phyloP scores from a whole-genome alignment of 805 yeast genomes.

The Wickerhamiella sergipiensis region DNA sequence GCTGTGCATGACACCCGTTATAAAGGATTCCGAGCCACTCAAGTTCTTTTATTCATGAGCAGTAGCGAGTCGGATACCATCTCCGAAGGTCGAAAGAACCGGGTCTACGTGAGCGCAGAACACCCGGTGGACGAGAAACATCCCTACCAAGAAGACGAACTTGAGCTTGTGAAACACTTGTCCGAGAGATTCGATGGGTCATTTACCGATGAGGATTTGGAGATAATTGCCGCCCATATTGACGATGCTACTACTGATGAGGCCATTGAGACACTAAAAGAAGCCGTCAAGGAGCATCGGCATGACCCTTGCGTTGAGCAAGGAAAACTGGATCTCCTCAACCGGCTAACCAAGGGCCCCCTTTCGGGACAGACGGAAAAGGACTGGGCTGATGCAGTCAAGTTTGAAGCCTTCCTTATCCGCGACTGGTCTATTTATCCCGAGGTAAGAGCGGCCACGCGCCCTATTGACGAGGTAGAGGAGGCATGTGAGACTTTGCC shows the following conservation, averaged over 20 bases:
- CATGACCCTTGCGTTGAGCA: slow-evolving; percentile 37
- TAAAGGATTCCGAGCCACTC: no score
- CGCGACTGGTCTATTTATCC: slow-evolving; percentile 41
- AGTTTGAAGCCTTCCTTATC: slow-evolving; percentile 32
- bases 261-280: slow-evolving; percentile 29
- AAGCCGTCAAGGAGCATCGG: slow-evolving; percentile 29
- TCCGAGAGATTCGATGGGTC: background rate
- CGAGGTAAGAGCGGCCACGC: slow-evolving; percentile 45
- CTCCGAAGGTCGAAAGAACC: background rate
- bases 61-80: background rate
- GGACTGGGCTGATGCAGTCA: slow-evolving; percentile 14
- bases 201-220: slow-evolving; percentile 8
- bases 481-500: slow-evolving; percentile 37
- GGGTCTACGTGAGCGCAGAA: background rate
- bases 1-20: background rate
- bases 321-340: slow-evolving; percentile 26
- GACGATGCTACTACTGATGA: slow-evolving; percentile 25
- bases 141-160: background rate
- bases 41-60: background rate
- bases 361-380: slow-evolving; percentile 11
- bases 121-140: background rate
- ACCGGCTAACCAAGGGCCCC: slow-evolving; percentile 16
- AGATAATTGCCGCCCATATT: slow-evolving; percentile 7
- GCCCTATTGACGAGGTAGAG: slow-evolving; percentile 33
- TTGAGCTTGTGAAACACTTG: background rate